Percentiles rank a stretch among this genome's conserved stretches.
Conservation (phyloP, 352 stramenopile species). For the Achlya hypogyna region DNA sequence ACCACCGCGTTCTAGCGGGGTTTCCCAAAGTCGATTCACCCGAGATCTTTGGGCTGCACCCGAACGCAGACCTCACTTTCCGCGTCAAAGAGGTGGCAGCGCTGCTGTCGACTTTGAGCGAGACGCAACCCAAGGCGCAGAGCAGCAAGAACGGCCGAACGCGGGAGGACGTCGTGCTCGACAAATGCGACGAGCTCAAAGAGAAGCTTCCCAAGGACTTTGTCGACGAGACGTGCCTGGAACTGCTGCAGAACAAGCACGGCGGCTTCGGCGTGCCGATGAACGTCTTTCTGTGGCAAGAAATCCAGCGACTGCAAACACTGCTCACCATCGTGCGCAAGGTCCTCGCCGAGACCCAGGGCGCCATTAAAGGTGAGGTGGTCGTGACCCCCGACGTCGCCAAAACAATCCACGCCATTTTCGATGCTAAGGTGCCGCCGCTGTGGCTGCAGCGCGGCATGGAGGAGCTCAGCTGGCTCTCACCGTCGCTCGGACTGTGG, state of each 20-base stretch:
- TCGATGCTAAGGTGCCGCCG: conserved; percentile 55
- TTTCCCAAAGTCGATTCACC: conserved; percentile 71
- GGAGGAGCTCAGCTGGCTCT: conserved; percentile 68
- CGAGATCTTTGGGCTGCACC: conserved; percentile 72
- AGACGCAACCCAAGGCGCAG: conserved; percentile 56
- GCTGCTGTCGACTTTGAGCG: conserved; percentile 47
- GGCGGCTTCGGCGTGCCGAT: conserved; percentile 60
- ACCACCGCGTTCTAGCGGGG: conserved; percentile 42
- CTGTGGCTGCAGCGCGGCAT: conserved; percentile 38
- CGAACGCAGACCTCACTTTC: conserved; percentile 71
- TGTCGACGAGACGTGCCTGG: conserved; percentile 34
- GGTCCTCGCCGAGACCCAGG: conserved; percentile 44
- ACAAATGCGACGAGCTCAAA: conserved; percentile 48
- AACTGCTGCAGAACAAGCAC: conserved; percentile 38
- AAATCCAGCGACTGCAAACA: conserved; percentile 51
- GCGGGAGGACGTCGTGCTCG: conserved; percentile 47
- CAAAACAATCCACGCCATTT: conserved; percentile 51
- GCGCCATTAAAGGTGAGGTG: conserved; percentile 52
- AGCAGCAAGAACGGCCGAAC: conserved; percentile 32
- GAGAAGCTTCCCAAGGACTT: conserved; percentile 38
- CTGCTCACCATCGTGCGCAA: conserved; percentile 44
- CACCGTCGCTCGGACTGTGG: conserved; percentile 55
- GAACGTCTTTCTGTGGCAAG: conserved; percentile 71
- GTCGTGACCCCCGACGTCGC: conserved; percentile 41
- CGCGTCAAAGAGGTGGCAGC: conserved; percentile 64